Evolutionary conservation across 169 alveolate species (phyloP).

Genomic region (Plasmodium adleri): DNA sequence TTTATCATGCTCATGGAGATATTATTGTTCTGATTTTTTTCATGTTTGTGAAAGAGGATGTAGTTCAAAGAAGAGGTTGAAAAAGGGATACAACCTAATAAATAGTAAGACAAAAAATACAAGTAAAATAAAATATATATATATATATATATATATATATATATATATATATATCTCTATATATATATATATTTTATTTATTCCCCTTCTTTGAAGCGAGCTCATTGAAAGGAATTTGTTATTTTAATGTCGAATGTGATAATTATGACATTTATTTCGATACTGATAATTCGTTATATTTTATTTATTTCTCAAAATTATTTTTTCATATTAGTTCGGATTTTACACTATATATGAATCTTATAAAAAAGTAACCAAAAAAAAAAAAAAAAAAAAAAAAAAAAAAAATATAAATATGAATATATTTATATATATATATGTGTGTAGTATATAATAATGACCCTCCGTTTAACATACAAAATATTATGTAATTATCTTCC

Average conservation of each 20-base stretch:
- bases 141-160: neutral
- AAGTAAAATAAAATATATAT: neutral
- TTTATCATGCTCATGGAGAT: constrained; percentile 57
- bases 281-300: constrained; percentile 33
- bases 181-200: neutral
- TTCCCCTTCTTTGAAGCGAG: constrained; percentile 19
- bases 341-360: constrained; percentile 46
- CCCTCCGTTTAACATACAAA: no score
- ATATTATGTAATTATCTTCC: no score
- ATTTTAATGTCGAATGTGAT: constrained; percentile 44
- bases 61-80: constrained; percentile 35
- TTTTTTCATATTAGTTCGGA: constrained; percentile 45
- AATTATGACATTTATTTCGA: constrained; percentile 51
- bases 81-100: constrained; percentile 51
- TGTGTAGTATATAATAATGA: no score
- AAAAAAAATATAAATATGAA: neutral
- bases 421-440: no score
- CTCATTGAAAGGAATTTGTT: constrained; percentile 22
- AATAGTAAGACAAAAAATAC: constrained; percentile 27
- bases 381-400: neutral
- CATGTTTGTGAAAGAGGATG: constrained; percentile 59
- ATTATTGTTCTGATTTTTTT: constrained; percentile 34
- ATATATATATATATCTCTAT: neutral
- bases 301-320: constrained; percentile 38
- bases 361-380: constrained; percentile 15